Percentiles rank a stretch among this genome's conserved stretches.
phyloP scores from a whole-genome alignment of 768 basidiomycete genomes.

The Albatrellus ellisii region DNA sequence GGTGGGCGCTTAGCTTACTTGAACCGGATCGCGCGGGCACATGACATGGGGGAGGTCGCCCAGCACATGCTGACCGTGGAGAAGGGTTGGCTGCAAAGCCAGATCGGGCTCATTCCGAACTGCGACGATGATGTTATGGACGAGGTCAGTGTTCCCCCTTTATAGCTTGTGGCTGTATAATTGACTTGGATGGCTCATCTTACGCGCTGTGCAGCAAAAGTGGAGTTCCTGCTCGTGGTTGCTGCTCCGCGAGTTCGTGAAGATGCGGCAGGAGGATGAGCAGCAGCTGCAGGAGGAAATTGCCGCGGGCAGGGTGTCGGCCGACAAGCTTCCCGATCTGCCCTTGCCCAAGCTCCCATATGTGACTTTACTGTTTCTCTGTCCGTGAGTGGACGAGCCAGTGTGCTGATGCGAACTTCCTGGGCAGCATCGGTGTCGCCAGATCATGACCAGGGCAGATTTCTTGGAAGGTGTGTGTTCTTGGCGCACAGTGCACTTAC shows the following conservation, averaged over 20 bases:
- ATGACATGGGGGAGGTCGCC: constrained; percentile 54
- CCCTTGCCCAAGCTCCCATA: constrained; percentile 53
- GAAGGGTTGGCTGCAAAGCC: constrained; percentile 68
- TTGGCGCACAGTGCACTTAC: not conserved
- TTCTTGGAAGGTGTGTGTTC: constrained; percentile 53
- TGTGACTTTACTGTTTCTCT: constrained; percentile 22
- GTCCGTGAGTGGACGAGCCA: not conserved
- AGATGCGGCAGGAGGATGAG: constrained; percentile 37
- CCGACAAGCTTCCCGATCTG: constrained; percentile 27
- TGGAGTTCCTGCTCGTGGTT: constrained; percentile 78
- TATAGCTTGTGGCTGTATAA: constrained; percentile 8
- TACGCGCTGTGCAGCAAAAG: constrained; percentile 41
- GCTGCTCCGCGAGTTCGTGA: constrained; percentile 61
- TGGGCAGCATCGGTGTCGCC: constrained; percentile 49
- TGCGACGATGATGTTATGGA: constrained; percentile 86
- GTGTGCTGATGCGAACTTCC: constrained; percentile 3
- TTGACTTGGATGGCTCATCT: not conserved
- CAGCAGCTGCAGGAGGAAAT: constrained; percentile 27
- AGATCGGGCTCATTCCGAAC: constrained; percentile 71
- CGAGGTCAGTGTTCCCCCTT: constrained; percentile 37
- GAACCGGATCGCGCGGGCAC: constrained; percentile 45
- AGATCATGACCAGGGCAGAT: constrained; percentile 78
- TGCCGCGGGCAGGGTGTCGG: constrained; percentile 21
- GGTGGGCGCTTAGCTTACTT: constrained; percentile 78
- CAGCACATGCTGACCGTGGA: constrained; percentile 53